Percentiles rank a stretch among this genome's conserved stretches.
Evolutionary conservation across 176 grass and related monocot genomes (phyloP).

Genomic region (Eleusine coracana): DNA sequence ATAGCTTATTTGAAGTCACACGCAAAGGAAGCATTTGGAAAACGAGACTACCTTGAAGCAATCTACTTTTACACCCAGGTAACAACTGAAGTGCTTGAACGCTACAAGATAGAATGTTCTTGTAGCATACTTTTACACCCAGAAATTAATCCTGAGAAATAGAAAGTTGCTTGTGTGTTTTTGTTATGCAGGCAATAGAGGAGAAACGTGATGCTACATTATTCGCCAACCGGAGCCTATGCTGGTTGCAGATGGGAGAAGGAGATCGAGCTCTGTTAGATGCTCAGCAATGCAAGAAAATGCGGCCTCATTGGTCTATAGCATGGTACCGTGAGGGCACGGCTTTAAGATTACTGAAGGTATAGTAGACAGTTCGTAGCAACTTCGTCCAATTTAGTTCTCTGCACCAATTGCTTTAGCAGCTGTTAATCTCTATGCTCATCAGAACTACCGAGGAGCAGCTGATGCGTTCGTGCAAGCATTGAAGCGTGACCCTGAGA

Average conservation of each 20-base stretch:
- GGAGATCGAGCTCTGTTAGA: background rate
- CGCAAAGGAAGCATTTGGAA: background rate
- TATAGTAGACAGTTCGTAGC: background rate
- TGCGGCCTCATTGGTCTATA: background rate
- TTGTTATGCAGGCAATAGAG: background rate
- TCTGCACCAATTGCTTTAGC: too few species aligned
- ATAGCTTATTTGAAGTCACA: background rate
- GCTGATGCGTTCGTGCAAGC: background rate
- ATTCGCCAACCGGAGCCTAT: conserved; percentile 11
- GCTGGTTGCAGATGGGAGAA: background rate
- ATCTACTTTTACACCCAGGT: background rate
- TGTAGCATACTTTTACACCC: too few species aligned
- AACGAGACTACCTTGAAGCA: background rate
- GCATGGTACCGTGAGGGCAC: conserved; percentile 18
- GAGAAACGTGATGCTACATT: background rate
- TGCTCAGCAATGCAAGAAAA: background rate
- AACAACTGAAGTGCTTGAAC: background rate
- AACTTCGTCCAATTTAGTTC: background rate
- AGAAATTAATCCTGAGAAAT: background rate
- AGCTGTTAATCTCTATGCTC: background rate
- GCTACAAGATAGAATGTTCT: too few species aligned
- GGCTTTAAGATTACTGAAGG: conserved; percentile 9
- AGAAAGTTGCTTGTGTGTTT: background rate
- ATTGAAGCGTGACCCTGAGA: conserved; percentile 38
- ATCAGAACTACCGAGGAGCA: background rate